Evolutionary conservation across 2,329 filamentous ascomycete genomes (phyloP).

Genomic region (Fusarium euwallaceae): DNA sequence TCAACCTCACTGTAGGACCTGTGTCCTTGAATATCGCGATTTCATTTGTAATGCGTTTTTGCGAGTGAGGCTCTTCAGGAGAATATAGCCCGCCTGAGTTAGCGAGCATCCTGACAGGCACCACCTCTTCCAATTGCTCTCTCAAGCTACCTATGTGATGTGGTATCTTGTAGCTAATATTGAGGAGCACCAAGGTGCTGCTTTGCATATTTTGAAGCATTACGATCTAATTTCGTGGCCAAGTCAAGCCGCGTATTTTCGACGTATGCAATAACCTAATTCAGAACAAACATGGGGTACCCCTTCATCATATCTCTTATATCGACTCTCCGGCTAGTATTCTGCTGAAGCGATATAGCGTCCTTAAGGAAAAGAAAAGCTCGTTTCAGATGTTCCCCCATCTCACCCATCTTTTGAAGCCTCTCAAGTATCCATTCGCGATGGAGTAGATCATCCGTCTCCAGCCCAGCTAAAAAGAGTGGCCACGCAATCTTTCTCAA

Average conservation of each 20-base stretch:
- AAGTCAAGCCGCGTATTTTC: too few relatives aligned
- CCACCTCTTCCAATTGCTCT: too few relatives aligned
- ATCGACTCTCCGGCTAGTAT: neutral
- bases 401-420: constrained; percentile 47
- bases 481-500: constrained; percentile 51
- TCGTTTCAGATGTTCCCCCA: constrained; percentile 46
- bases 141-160: too few relatives aligned
- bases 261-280: neutral
- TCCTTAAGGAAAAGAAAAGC: neutral
- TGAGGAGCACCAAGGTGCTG: neutral
- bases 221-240: too few relatives aligned
- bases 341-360: neutral
- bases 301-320: neutral
- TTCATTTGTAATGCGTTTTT: neutral
- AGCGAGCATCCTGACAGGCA: neutral
- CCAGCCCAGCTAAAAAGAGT: constrained; percentile 51
- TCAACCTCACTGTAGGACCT: neutral
- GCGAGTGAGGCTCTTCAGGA: neutral
- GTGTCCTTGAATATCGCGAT: neutral
- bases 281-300: neutral
- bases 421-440: constrained; percentile 51
- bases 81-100: neutral
- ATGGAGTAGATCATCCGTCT: constrained; percentile 50
- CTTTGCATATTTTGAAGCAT: neutral
- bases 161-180: neutral